Percentiles rank a stretch among this genome's conserved stretches.
These are phyloP conservation scores for Davidsoniella virescens DNA, from an alignment of 2,329 filamentous ascomycete genomes.

Conservation along the genomic window DNA sequence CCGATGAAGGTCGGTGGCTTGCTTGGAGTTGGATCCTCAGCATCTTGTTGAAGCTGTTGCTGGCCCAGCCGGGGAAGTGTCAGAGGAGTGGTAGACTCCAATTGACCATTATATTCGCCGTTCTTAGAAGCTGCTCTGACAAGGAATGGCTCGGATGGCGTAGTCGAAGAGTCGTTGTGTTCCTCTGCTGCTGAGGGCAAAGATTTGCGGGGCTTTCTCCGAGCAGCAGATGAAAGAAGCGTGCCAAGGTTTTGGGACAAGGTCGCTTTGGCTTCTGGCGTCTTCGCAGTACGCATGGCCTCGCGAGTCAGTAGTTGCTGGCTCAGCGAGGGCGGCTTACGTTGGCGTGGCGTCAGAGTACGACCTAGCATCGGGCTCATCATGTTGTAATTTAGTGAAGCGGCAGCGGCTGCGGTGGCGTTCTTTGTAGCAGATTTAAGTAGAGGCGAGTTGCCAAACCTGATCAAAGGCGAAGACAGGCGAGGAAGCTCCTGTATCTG, in stretches of 20 bases:
- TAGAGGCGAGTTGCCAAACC: conserved; percentile 9
- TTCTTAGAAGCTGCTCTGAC: not conserved
- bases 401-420: not conserved
- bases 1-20: not conserved
- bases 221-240: conserved; percentile 8
- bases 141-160: conserved; percentile 1
- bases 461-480: conserved; percentile 1
- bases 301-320: conserved; percentile 21
- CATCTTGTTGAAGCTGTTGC: not conserved
- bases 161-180: not conserved
- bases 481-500: not conserved
- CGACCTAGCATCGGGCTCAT: conserved; percentile 10
- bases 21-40: not conserved
- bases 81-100: conserved; percentile 4
- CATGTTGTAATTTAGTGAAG: not conserved
- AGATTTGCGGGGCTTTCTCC: conserved; percentile 6
- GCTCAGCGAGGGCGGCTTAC: conserved; percentile 20
- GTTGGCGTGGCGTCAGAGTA: conserved; percentile 23
- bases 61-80: not conserved
- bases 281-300: conserved; percentile 15
- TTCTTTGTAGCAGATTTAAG: conserved; percentile 8
- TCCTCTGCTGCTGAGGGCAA: not conserved
- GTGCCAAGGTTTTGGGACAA: not conserved
- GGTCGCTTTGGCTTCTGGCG: not conserved
- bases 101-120: not conserved